A percentile compares a stretch with the other conserved stretches of the same genome.
These are phyloP conservation scores for Aspergillus mulundensis DNA, from an alignment of 495 filamentous ascomycete genomes.

Conservation along the genomic window DNA sequence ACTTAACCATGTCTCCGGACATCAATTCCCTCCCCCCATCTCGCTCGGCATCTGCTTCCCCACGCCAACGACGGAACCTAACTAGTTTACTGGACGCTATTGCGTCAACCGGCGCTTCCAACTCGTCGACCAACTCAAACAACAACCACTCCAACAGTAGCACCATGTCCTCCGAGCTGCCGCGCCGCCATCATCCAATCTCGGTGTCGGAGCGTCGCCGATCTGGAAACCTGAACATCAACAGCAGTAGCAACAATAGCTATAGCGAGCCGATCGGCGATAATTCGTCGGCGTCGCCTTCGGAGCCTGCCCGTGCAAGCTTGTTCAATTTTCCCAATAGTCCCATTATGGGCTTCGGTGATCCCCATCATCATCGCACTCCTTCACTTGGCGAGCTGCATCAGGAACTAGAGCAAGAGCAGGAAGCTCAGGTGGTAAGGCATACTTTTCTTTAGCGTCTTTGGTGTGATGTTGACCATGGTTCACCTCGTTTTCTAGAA, in stretches of 20 bases:
- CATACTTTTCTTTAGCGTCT: not conserved
- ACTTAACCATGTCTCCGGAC: constrained; percentile 57
- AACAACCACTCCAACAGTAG: constrained; percentile 13
- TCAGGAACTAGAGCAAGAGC: constrained; percentile 91
- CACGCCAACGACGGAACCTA: constrained; percentile 29
- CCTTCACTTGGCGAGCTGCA: constrained; percentile 93
- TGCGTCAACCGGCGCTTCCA: constrained; percentile 8
- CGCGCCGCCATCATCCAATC: constrained; percentile 48
- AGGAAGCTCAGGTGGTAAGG: constrained; percentile 84
- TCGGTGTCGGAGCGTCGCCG: constrained; percentile 47
- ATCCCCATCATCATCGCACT: constrained; percentile 62
- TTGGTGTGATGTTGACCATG: not conserved
- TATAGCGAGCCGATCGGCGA: constrained; percentile 46
- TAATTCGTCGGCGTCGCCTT: constrained; percentile 44
- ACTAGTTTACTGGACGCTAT: constrained; percentile 18
- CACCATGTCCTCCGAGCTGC: constrained; percentile 25
- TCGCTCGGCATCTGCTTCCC: constrained; percentile 44
- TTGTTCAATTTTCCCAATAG: constrained; percentile 55
- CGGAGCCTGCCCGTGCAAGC: constrained; percentile 41
- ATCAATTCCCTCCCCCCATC: constrained; percentile 72
- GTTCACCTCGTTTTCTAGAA: constrained; percentile 50
- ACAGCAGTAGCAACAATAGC: constrained; percentile 39
- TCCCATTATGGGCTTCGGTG: constrained; percentile 53
- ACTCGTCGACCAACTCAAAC: constrained; percentile 28
- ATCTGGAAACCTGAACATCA: constrained; percentile 69